Conservation (phyloP, 2,329 filamentous ascomycete species). For the Aureobasidium namibiae region DNA sequence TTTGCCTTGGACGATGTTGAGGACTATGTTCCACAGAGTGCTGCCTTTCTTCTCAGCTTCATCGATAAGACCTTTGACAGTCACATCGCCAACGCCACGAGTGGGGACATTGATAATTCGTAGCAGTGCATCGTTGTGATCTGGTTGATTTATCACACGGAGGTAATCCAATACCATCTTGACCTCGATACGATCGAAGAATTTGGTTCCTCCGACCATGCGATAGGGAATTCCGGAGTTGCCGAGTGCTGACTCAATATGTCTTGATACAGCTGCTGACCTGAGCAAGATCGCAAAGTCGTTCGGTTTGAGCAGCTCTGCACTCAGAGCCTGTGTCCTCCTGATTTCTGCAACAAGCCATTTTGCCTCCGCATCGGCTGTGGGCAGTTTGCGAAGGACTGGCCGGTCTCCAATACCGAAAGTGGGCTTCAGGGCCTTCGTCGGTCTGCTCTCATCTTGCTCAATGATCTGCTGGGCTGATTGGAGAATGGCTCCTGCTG, state of each 20-base stretch:
- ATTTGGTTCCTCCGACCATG: conserved; percentile 86
- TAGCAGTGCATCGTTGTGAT: conserved; percentile 78
- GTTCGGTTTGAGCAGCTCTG: conserved; percentile 60
- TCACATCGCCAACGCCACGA: conserved; percentile 71
- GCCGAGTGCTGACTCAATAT: conserved; percentile 76
- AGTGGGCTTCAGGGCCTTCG: conserved; percentile 71
- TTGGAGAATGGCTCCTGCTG: conserved; percentile 73
- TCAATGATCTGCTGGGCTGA: conserved; percentile 81
- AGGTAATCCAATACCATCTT: conserved; percentile 84
- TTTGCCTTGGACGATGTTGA: conserved; percentile 48
- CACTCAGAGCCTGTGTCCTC: conserved; percentile 61
- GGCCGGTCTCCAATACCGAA: conserved; percentile 73
- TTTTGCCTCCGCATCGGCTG: conserved; percentile 63
- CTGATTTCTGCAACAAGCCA: conserved; percentile 86
- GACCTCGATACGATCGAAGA: conserved; percentile 86
- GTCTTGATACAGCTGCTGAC: conserved; percentile 70
- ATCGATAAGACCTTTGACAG: conserved; percentile 63
- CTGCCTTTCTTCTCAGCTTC: conserved; percentile 64
- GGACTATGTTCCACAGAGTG: conserved; percentile 69
- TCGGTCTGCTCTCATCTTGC: conserved; percentile 72
- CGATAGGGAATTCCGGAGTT: conserved; percentile 77
- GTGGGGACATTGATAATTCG: conserved; percentile 79
- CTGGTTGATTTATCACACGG: conserved; percentile 71
- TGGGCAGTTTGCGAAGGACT: conserved; percentile 67
- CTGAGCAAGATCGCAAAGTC: conserved; percentile 86